Evolutionary conservation across 2,329 filamentous ascomycete species (phyloP), one percentile per base, ranked within the genome.

Genomic region (Fusarium pseudocircinatum): DNA sequence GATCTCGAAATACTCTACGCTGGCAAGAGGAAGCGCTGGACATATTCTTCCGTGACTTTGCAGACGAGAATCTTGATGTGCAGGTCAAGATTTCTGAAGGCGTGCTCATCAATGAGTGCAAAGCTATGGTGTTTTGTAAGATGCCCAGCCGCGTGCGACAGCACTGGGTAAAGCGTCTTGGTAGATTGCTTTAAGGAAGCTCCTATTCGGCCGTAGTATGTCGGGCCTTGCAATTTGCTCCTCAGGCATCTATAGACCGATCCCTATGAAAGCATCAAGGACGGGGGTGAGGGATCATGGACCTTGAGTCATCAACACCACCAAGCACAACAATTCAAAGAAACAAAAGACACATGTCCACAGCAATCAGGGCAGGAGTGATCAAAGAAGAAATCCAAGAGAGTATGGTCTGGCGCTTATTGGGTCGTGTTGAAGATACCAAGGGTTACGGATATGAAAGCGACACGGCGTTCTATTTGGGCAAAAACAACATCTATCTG

Each of bases 121-220:
- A 89, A 77, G 89, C 88, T 36, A 87, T 90, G 84, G 85, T 90
- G 46, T 91, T 90, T 72, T 89, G 88, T 82, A 90, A 90, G 81
- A 90, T 90, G 87, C 86, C 88, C 0, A 79, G 83, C 6, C 77
- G 79, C 16, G 79, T 90, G 68, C 82, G 88, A 53, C 83, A 85
- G 67, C 88, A 90, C 74, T 90, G 88, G 88, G 85, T 90, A 5
- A 85, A 84, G 75, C 80, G 86, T 61, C 37, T 39, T 39, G 37
- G 37, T 13, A 22, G 37, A 13, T 7, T 13, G 37, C 37, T 80
- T 89, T 61, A 80, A 87, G 32, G 87, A 89, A 71, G 36, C 62
- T 11, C 65, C 68, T 14, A 59, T 73, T 44, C 61, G 60, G 37
- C 32, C 53, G 46, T 75, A 64, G 53, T n/a, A 49, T 46, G 13